Conservation (phyloP, 2,329 filamentous ascomycete genomes). For the Ophiocordyceps australis region DNA sequence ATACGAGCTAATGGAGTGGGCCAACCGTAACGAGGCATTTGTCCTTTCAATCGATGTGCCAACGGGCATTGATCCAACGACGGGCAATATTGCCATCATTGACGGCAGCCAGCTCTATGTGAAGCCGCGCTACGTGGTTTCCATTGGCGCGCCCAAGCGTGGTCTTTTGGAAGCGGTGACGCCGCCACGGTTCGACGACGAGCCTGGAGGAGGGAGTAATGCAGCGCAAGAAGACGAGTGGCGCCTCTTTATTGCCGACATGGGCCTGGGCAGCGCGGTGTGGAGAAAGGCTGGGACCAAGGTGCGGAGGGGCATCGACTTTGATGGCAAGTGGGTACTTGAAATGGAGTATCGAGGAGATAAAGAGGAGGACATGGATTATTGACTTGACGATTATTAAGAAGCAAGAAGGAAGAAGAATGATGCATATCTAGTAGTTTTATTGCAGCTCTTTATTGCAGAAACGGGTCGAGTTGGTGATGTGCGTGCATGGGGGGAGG, state of each 20-base stretch:
- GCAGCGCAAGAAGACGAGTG: constrained; percentile 39
- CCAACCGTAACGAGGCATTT: constrained; percentile 69
- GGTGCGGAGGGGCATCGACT: constrained; percentile 70
- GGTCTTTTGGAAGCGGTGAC: constrained; percentile 66
- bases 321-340: constrained; percentile 74
- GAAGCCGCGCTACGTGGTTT: constrained; percentile 65
- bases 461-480: too few relatives aligned
- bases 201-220: constrained; percentile 8
- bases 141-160: constrained; percentile 71
- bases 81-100: constrained; percentile 44
- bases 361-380: constrained; percentile 9
- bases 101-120: constrained; percentile 70
- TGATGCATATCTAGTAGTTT: too few relatives aligned
- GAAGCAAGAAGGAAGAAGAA: too few relatives aligned
- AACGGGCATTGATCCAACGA: constrained; percentile 68
- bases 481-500: too few relatives aligned
- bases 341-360: constrained; percentile 37
- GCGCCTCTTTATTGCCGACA: constrained; percentile 71
- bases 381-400: too few relatives aligned
- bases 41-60: constrained; percentile 83
- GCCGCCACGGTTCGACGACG: constrained; percentile 22
- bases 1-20: constrained; percentile 85
- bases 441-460: too few relatives aligned
- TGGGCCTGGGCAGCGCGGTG: constrained; percentile 65
- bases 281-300: constrained; percentile 75